Evolutionary conservation across 2,329 filamentous ascomycete genomes (phyloP).

Genomic region (Verticillium nubilum): DNA sequence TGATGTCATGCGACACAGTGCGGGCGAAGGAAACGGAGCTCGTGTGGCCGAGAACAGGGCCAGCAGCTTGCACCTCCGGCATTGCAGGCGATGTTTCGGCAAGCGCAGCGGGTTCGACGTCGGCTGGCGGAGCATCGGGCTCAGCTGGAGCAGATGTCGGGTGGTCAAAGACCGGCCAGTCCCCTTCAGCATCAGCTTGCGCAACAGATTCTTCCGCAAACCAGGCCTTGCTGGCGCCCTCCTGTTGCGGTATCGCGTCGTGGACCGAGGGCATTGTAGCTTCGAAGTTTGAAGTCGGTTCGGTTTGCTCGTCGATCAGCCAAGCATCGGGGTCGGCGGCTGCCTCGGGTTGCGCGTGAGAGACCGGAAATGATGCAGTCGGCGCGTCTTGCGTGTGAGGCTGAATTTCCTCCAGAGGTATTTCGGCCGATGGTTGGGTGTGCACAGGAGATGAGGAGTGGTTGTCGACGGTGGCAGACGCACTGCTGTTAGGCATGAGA

Average conservation of each 20-base stretch:
- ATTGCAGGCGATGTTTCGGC: neutral
- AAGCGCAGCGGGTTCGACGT: neutral
- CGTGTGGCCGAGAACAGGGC: constrained; percentile 30
- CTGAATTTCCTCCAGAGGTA: neutral
- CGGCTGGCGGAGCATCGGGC: neutral
- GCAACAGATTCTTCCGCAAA: constrained; percentile 4
- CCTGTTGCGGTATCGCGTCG: neutral
- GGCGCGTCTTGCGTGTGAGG: neutral
- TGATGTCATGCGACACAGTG: constrained; percentile 58
- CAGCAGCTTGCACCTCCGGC: constrained; percentile 2
- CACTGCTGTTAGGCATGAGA: constrained; percentile 28
- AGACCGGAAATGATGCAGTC: neutral
- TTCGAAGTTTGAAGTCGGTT: neutral
- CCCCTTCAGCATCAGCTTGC: constrained; percentile 9
- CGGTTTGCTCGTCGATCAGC: constrained; percentile 1
- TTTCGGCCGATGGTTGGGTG: neutral
- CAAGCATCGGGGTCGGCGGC: neutral
- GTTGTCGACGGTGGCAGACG: constrained; percentile 10
- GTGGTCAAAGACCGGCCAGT: constrained; percentile 17
- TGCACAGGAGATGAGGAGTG: neutral
- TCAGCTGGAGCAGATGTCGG: neutral
- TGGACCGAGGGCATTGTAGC: neutral
- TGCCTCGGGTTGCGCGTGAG: neutral
- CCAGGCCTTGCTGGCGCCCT: neutral
- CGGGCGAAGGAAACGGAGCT: constrained; percentile 60